Conservation (phyloP, 768 basidiomycete genomes). For the Tricholoma terreum region DNA sequence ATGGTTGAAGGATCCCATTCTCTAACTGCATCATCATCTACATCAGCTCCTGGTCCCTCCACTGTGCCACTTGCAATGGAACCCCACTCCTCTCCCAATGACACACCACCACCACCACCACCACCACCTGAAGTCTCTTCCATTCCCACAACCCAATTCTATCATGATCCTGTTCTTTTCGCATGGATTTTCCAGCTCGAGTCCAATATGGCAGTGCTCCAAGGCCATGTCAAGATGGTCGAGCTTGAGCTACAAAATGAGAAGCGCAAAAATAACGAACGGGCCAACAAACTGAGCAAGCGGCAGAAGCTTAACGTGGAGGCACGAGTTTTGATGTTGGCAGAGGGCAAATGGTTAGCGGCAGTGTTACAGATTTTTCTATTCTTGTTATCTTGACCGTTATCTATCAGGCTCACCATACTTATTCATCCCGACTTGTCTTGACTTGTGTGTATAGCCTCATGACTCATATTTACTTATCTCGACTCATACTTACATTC, state of each 20-base stretch:
- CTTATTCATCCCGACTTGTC: too few species aligned
- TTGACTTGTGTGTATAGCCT: too few species aligned
- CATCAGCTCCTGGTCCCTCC: neutral
- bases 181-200: neutral
- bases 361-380: too few species aligned
- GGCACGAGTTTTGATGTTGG: neutral
- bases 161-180: neutral
- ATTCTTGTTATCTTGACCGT: too few species aligned
- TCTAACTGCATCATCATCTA: neutral
- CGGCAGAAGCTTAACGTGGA: neutral
- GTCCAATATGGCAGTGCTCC: neutral
- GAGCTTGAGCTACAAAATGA: neutral
- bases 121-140: neutral
- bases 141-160: neutral
- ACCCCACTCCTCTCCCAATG: neutral
- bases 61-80: neutral
- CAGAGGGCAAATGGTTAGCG: neutral
- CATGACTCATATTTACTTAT: too few species aligned
- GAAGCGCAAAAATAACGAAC: neutral
- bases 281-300: neutral
- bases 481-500: too few species aligned
- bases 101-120: neutral
- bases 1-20: neutral
- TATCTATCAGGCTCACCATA: too few species aligned
- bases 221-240: neutral